Evolutionary conservation across 2,329 filamentous ascomycete species (phyloP).

Genomic region (Beauveria sp.): DNA sequence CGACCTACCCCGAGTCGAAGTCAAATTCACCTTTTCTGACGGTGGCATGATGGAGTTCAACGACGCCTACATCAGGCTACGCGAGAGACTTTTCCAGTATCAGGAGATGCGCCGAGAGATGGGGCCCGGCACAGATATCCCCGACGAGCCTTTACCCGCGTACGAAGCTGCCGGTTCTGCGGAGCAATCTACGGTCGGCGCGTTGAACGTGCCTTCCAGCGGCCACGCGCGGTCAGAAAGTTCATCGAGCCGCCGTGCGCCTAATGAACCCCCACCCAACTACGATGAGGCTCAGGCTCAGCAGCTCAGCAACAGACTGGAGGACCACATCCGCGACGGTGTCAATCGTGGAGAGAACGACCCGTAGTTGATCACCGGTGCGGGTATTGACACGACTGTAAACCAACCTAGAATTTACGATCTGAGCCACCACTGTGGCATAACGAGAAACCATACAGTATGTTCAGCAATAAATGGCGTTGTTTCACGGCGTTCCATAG

Average conservation of each 20-base stretch:
- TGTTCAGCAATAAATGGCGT: slow-evolving; percentile 3
- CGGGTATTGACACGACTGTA: background rate
- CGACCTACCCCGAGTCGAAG: slow-evolving; percentile 63
- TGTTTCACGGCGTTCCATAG: background rate
- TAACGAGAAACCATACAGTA: background rate
- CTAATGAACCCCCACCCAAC: slow-evolving; percentile 76
- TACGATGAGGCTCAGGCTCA: slow-evolving; percentile 89
- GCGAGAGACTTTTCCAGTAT: slow-evolving; percentile 74
- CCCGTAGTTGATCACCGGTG: slow-evolving; percentile 15
- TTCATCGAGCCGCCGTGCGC: slow-evolving; percentile 32
- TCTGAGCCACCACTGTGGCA: background rate
- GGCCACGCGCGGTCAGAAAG: slow-evolving; percentile 27
- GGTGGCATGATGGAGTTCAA: slow-evolving; percentile 93
- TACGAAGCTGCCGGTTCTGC: slow-evolving; percentile 57
- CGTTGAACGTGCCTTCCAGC: slow-evolving; percentile 17
- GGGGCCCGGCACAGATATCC: slow-evolving; percentile 56
- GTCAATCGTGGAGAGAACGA: slow-evolving; percentile 49
- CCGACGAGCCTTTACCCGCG: slow-evolving; percentile 80
- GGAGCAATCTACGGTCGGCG: slow-evolving; percentile 21
- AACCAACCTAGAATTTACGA: slow-evolving; percentile 2
- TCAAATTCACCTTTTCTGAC: slow-evolving; percentile 87
- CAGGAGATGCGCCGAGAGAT: slow-evolving; percentile 66
- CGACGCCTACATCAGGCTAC: slow-evolving; percentile 72
- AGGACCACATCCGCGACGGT: slow-evolving; percentile 67
- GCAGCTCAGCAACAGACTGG: slow-evolving; percentile 48